Base-by-base conservation (phyloP, 495 filamentous ascomycete species). In the Barbatosphaeria neglecta region DNA sequence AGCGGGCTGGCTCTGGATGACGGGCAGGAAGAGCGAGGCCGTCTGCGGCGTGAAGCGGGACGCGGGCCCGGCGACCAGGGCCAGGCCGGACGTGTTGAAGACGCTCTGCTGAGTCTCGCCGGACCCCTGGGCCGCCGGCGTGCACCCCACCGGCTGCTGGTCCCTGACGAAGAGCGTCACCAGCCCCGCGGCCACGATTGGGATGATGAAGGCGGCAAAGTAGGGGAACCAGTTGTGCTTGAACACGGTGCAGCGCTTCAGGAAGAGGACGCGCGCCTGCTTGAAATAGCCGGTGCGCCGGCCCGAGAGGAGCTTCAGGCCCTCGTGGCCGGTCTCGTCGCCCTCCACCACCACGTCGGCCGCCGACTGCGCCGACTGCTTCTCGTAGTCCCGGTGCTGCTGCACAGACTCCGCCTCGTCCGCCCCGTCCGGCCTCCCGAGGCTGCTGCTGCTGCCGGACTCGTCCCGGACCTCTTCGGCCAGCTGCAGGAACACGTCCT, bases 401-500 rank as follows among this genome's bases (percentile, higher is more conserved):
- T 43, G 18, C 18, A 4, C 10, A 15, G 31, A 9, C 22, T 10
- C 33, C 17, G 16, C 19, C 22, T 47, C 39, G 3, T 18, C 33
- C 35, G 33, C 31, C 16, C 15, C 9, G 3, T 33, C 8, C 31
- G 15, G 31, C 31, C 16, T n/a, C 2, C 31, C 20, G 43, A 43
- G 47, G 55, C 52, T 51, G 22, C 41, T 41, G n/a, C n/a, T n/a
- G n/a, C 31, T 46, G 23, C 46, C 45, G 31, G 46, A 48, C 50
- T 76, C 69, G 5, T 58, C 59, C 39, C 59, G 58, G 45, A 76
- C 66, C 57, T 90, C 85, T 45, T 84, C 82, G 1, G 86, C 87
- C 25, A 93, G 73, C 48, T 85, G 84, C 46, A 93, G 63, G 61
- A 95, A 95, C 0, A 92, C 84, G 54, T 90, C 84, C 57, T 90